Conservation (phyloP, 2,329 filamentous ascomycete species). For the Fusarium keratoplasticum region DNA sequence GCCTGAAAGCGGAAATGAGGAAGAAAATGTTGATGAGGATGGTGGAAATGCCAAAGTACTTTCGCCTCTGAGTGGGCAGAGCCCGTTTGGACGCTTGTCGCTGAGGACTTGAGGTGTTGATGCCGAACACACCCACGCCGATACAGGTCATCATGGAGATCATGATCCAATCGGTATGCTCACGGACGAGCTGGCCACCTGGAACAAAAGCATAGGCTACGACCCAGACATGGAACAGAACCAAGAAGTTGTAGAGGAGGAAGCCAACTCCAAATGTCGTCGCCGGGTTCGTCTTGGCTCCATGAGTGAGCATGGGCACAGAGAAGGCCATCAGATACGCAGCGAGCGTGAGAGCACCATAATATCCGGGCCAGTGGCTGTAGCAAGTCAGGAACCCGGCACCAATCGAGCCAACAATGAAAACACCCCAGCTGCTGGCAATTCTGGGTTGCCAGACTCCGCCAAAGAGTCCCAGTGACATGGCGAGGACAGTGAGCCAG, state of each 20-base stretch:
- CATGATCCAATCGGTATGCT: slow-evolving; percentile 98
- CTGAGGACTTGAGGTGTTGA: slow-evolving; percentile 63
- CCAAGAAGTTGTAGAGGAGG: slow-evolving; percentile 90
- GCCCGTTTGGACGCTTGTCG: slow-evolving; percentile 48
- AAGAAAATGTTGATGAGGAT: slow-evolving; percentile 84
- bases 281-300: slow-evolving; percentile 80
- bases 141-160: slow-evolving; percentile 84
- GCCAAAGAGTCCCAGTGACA: slow-evolving; percentile 82
- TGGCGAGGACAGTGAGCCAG: slow-evolving; percentile 84
- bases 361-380: slow-evolving; percentile 89
- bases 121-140: slow-evolving; percentile 85
- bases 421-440: slow-evolving; percentile 82
- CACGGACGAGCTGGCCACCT: slow-evolving; percentile 89
- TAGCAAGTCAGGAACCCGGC: slow-evolving; percentile 82
- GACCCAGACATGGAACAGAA: slow-evolving; percentile 98
- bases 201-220: slow-evolving; percentile 98
- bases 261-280: slow-evolving; percentile 89
- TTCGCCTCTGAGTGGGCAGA: slow-evolving; percentile 58
- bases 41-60: slow-evolving; percentile 68
- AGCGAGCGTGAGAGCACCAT: slow-evolving; percentile 80
- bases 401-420: slow-evolving; percentile 80
- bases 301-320: slow-evolving; percentile 79
- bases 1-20: slow-evolving; percentile 83
- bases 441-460: slow-evolving; percentile 80
- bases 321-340: slow-evolving; percentile 86